Percentiles rank a stretch among this genome's conserved stretches.
Evolutionary conservation across 768 basidiomycete genomes (phyloP).

Genomic region (Suillus subaureus): DNA sequence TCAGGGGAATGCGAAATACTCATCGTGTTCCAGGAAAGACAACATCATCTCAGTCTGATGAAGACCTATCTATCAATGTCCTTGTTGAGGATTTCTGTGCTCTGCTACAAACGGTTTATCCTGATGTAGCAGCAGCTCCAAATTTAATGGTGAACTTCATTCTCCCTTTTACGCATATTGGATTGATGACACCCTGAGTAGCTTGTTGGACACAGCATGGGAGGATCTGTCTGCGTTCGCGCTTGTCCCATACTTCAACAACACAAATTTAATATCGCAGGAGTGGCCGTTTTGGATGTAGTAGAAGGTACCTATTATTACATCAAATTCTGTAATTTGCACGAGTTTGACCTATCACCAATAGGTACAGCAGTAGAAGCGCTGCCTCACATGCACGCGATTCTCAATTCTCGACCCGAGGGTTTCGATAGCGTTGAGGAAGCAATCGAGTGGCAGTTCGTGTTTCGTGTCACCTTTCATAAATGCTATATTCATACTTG

Average conservation of each 20-base stretch:
- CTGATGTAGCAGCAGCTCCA: conserved; percentile 63
- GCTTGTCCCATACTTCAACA: conserved; percentile 68
- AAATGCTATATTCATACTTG: not conserved
- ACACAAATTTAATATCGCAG: conserved; percentile 68
- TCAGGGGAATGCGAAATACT: not conserved
- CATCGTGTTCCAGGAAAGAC: conserved; percentile 26
- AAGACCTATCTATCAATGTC: conserved; percentile 63
- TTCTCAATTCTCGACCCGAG: conserved; percentile 83
- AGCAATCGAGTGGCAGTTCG: conserved; percentile 96
- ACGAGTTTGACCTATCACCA: not conserved
- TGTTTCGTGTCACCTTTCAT: conserved; percentile 12
- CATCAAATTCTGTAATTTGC: conserved; percentile 1
- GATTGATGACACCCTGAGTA: conserved; percentile 26
- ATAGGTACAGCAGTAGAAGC: conserved; percentile 92
- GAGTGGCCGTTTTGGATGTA: conserved; percentile 83
- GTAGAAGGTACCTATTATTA: conserved; percentile 69
- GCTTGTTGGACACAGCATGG: conserved; percentile 97
- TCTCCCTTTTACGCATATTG: conserved; percentile 1
- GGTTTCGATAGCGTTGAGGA: conserved; percentile 84
- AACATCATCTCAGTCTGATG: conserved; percentile 24
- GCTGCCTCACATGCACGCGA: conserved; percentile 87
- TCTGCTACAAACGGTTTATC: conserved; percentile 69
- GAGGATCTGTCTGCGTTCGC: conserved; percentile 84
- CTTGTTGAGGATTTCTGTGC: conserved; percentile 76
- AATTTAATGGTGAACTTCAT: conserved; percentile 64